Base-by-base conservation (phyloP, 1,284 basidiomycete genomes). In the Tylopilus orsonianus region DNA sequence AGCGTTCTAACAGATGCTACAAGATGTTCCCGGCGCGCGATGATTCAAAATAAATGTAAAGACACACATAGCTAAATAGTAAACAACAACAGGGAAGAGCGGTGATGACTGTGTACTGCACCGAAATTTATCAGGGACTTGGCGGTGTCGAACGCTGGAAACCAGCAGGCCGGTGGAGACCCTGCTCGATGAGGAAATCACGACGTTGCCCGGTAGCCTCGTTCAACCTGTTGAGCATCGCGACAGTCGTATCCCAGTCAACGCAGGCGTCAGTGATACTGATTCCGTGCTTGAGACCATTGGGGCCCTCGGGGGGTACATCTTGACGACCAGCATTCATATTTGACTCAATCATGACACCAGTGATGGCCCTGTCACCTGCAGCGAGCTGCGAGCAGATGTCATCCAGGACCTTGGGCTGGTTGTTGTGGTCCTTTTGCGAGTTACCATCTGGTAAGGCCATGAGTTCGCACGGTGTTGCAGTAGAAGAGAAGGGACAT, bases 341-440 rank as follows among this genome's bases (percentile, higher is more conserved):
- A 69, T 97, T 90, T 33, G 85, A 90, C 75, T 99, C 96, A 66
- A 99, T 83, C 95, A 98, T 97, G 56, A 97, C 91, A 53, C 96
- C 95, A 2, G 90, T 94, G 69, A 98, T 91, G 48, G 81, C 77
- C 50, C 71, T 78, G 58, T 93, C 83, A 39, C 93, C 94, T 8
- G 79, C 78, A 9, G 68, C 75, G 48, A 98, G 80, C 72, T 98
- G 95, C 16, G 71, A 70, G 66, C 87, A 90, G 57, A 97, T 81
- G 61, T 80, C 72, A 44, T 81, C 80, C 44, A 95, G 70, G 40
- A 96, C 92, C 57, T 81, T 82, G 8, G 91, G 85, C 67, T 96
- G 93, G 71, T 95, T 96, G 64, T 81, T 78, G 76, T 96, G 90
- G 71, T 96, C 85, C 75, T 96, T 97, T 58, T 83, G 80, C 41